Base-by-base conservation (phyloP, 352 stramenopile species). In the Phytopythium helicoides region DNA sequence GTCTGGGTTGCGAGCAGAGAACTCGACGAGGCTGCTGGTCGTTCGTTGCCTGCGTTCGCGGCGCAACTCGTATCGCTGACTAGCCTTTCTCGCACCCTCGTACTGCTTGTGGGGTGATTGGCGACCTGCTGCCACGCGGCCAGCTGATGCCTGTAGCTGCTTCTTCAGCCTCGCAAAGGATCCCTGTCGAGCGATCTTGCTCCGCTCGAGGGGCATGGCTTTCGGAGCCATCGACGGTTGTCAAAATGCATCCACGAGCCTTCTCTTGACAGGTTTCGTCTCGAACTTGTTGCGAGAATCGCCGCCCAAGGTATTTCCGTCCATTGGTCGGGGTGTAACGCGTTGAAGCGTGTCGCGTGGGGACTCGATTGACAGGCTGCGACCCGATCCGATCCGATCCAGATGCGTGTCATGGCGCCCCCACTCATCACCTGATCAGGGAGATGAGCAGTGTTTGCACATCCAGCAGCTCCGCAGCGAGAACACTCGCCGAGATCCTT, bases 1-100 rank as follows among this genome's bases (percentile, higher is more conserved):
- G 37, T 85, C 68, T 10, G 76, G 76, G 23, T 87, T 87, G 31
- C 61, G 45, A 23, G 60, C 68, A 2, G 71, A 81, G 18, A 65
- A 87, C 19, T 71, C 62, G 14, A 76, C 76, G 34, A 79, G 42
- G 1, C 45, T 52, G 3, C 53, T 59, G 37, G 52, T 70, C 11
- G 36, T 55, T 4, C 68, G 44, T 1, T 62, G 64, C 11, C 78
- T 57, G 15, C 48, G 38, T 35, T 87, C 62, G 38, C 63, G 55
- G 25, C 58, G 60, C 15, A 81, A 58, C 28, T 76, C 62, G 41
- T 78, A 61, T 1, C 64, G 74, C 16, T 62, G 62, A 1, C 56
- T 58, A 31, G 66, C 72, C 23, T 80, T 77, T 38, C 73, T 71
- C 2, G 52, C 59, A 6, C 62, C 56, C 3, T 58, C 61, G 39